Evolutionary conservation across 257 asterid species (phyloP).

Genomic region (Dorcoceras hygrometricum): DNA sequence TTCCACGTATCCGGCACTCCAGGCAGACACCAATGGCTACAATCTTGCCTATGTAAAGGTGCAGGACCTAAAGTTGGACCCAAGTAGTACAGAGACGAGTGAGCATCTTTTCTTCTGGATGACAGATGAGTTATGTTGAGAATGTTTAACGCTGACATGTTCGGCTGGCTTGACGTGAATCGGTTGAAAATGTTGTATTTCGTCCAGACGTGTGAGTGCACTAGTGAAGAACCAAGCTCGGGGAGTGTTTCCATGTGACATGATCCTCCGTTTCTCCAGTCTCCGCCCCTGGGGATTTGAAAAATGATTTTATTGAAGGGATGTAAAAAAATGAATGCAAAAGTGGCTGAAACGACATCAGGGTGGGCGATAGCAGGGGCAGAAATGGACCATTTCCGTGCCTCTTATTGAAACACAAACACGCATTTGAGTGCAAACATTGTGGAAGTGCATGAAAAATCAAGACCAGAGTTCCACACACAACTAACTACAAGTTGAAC

Average conservation of each 20-base stretch:
- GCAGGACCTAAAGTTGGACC: slow-evolving; percentile 56
- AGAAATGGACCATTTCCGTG: no score
- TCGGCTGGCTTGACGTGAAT: slow-evolving; percentile 32
- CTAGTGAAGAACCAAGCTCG: slow-evolving; percentile 61
- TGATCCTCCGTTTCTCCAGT: slow-evolving; percentile 77
- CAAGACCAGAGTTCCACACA: not conserved
- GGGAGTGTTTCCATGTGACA: slow-evolving; percentile 84
- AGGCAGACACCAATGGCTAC: slow-evolving; percentile 98
- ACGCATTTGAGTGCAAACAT: no score
- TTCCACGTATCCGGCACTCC: slow-evolving; percentile 94
- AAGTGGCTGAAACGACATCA: not conserved
- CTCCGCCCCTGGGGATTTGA: slow-evolving; percentile 65
- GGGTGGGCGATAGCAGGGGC: no score
- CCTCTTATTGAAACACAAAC: no score
- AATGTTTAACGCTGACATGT: slow-evolving; percentile 39
- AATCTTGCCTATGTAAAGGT: slow-evolving; percentile 66
- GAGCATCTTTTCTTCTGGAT: slow-evolving; percentile 83
- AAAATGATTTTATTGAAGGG: not conserved
- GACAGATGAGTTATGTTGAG: slow-evolving; percentile 69
- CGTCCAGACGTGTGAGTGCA: slow-evolving; percentile 65
- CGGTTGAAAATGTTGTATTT: slow-evolving; percentile 44
- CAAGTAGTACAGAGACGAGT: slow-evolving; percentile 76
- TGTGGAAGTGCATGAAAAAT: no score
- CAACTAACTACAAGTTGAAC: not conserved
- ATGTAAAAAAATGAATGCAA: not conserved